Evolutionary conservation across 768 basidiomycete genomes (phyloP).

Genomic region (Tricholoma hemisulphureum): DNA sequence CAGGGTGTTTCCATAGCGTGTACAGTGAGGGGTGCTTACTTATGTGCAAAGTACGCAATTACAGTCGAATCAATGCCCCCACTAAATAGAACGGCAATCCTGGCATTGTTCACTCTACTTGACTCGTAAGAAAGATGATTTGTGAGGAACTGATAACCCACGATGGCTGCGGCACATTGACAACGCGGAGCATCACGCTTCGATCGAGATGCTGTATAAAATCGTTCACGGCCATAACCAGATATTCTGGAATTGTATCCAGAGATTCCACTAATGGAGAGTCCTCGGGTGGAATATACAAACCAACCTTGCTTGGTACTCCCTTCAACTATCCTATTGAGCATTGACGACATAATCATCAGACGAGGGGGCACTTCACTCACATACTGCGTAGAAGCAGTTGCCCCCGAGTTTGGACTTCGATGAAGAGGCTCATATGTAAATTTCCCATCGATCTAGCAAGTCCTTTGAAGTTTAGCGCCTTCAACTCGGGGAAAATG

Average conservation of each 20-base stretch:
- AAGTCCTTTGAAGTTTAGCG: conserved; percentile 20
- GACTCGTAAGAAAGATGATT: background rate
- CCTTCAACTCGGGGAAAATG: conserved; percentile 27
- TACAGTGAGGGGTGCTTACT: conserved; percentile 37
- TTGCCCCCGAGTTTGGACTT: background rate
- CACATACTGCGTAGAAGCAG: conserved; percentile 26
- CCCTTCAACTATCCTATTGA: conserved; percentile 36
- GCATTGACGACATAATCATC: background rate
- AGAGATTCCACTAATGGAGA: conserved; percentile 35
- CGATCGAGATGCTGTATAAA: conserved; percentile 55
- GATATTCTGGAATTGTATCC: conserved; percentile 42
- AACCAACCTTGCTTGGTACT: conserved; percentile 44
- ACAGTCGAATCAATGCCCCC: conserved; percentile 94
- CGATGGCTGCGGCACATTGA: conserved; percentile 58
- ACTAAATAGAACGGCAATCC: conserved; percentile 87
- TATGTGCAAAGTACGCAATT: conserved; percentile 76
- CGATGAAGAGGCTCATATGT: background rate
- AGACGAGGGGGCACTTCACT: conserved; percentile 10
- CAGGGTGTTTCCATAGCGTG: background rate
- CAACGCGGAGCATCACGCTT: conserved; percentile 69
- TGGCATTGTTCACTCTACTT: conserved; percentile 13
- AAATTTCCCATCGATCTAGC: conserved; percentile 2
- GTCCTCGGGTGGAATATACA: conserved; percentile 43
- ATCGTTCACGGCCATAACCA: conserved; percentile 44
- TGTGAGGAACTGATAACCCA: conserved; percentile 21